phyloP scores from a whole-genome alignment of 805 yeast genomes.

The Myxozyma neglecta region DNA sequence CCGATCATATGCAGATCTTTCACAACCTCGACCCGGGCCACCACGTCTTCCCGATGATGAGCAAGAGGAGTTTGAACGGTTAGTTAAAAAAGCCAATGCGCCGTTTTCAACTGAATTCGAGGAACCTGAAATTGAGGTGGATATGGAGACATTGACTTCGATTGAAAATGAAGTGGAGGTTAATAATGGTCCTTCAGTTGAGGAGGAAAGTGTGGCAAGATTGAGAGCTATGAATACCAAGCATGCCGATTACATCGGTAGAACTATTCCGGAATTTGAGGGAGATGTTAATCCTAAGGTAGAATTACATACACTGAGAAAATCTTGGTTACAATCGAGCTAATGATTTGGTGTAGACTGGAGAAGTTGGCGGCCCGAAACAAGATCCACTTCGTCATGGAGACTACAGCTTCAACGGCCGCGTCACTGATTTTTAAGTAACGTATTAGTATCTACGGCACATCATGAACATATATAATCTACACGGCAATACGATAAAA shows the following conservation, averaged over 20 bases:
- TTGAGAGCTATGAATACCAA: conserved; percentile 48
- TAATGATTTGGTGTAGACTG: conserved; percentile 52
- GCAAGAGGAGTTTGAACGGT: conserved; percentile 86
- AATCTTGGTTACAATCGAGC: not conserved
- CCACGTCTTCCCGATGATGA: conserved; percentile 76
- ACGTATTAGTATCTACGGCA: too few species aligned
- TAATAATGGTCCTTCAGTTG: not conserved
- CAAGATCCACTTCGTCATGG: conserved; percentile 92
- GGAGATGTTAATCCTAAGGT: conserved; percentile 81
- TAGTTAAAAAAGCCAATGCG: conserved; percentile 70
- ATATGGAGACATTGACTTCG: conserved; percentile 1
- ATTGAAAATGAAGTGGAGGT: conserved; percentile 67
- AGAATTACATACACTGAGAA: conserved; percentile 26
- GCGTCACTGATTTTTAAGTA: conserved; percentile 84
- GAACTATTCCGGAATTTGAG: conserved; percentile 90
- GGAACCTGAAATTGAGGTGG: conserved; percentile 13
- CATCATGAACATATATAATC: too few species aligned
- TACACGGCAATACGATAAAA: too few species aligned
- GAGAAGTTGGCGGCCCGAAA: conserved; percentile 96
- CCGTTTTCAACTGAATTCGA: not conserved
- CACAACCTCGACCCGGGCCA: conserved; percentile 50
- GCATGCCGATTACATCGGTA: conserved; percentile 55
- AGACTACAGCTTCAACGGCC: conserved; percentile 93
- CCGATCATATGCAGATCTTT: conserved; percentile 15
- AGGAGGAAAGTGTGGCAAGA: conserved; percentile 42